Evolutionary conservation across 2,329 filamentous ascomycete genomes (phyloP).

Genomic region (Arachnomyces sp.): DNA sequence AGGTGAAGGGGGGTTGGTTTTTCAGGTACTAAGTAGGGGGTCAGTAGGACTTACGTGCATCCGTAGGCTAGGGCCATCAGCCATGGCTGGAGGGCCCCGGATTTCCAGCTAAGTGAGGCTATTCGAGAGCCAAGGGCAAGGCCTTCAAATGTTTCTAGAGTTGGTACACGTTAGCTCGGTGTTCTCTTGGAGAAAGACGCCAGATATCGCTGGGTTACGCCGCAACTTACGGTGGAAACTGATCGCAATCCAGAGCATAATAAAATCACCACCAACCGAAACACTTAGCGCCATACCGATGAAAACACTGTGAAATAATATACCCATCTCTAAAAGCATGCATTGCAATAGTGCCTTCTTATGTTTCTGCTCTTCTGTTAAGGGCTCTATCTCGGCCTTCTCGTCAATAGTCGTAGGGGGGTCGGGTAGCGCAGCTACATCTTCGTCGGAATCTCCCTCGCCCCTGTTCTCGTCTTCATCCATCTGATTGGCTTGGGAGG

Average conservation of each 20-base stretch:
- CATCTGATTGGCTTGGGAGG: too few relatives aligned
- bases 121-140: slow-evolving; percentile 28
- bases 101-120: slow-evolving; percentile 22
- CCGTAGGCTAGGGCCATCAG: slow-evolving; percentile 72
- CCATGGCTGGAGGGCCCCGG: slow-evolving; percentile 40
- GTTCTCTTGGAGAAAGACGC: not conserved
- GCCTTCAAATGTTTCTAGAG: slow-evolving; percentile 28
- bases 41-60: slow-evolving; percentile 31
- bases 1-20: not conserved
- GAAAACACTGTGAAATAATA: slow-evolving; percentile 64
- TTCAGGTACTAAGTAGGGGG: not conserved
- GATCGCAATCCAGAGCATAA: slow-evolving; percentile 28
- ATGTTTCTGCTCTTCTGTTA: slow-evolving; percentile 35
- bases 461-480: too few relatives aligned
- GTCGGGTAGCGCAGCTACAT: too few relatives aligned
- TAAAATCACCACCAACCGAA: slow-evolving; percentile 26
- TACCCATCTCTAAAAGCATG: slow-evolving; percentile 65
- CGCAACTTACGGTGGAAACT: slow-evolving; percentile 27
- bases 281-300: slow-evolving; percentile 31
- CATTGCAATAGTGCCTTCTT: slow-evolving; percentile 64
- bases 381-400: slow-evolving; percentile 7
- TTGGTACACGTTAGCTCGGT: slow-evolving; percentile 1
- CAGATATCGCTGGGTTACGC: too few relatives aligned
- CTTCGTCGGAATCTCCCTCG: too few relatives aligned
- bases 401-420: slow-evolving; percentile 9